Conservation (phyloP, 1,284 basidiomycete genomes). For the Ustilago nuda region DNA sequence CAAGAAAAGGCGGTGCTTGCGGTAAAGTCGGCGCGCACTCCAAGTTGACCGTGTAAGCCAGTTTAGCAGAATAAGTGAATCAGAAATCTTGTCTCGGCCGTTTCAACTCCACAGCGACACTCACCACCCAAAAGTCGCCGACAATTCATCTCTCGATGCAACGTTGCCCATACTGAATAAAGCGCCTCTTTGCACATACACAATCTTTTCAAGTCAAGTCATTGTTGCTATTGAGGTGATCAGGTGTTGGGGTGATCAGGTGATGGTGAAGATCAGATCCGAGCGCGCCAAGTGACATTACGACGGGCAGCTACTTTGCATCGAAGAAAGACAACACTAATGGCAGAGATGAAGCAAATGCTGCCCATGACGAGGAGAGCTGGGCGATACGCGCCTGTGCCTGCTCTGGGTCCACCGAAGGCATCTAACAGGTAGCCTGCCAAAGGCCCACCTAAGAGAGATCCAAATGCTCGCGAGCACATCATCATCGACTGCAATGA, state of each 20-base stretch:
- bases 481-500: slow-evolving; percentile 42
- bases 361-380: slow-evolving; percentile 48
- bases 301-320: slow-evolving; percentile 33
- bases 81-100: background rate
- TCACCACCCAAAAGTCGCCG: background rate
- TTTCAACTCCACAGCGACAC: background rate
- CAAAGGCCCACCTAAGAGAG: slow-evolving; percentile 44
- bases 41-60: slow-evolving; percentile 4
- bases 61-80: background rate
- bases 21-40: background rate
- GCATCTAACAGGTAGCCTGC: slow-evolving; percentile 54
- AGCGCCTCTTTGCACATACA: background rate
- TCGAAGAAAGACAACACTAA: slow-evolving; percentile 36
- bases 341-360: slow-evolving; percentile 40
- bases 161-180: background rate
- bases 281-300: slow-evolving; percentile 37
- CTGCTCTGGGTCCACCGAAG: slow-evolving; percentile 41
- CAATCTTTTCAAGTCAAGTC: background rate
- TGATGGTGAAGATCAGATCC: slow-evolving; percentile 7
- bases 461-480: slow-evolving; percentile 45
- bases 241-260: background rate
- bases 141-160: background rate
- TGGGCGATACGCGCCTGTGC: slow-evolving; percentile 40
- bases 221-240: background rate
- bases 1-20: background rate